A percentile compares a stretch with the other conserved stretches of the same genome.
Conservation (phyloP, 2,329 filamentous ascomycete genomes). For the Lomentospora prolificans region DNA sequence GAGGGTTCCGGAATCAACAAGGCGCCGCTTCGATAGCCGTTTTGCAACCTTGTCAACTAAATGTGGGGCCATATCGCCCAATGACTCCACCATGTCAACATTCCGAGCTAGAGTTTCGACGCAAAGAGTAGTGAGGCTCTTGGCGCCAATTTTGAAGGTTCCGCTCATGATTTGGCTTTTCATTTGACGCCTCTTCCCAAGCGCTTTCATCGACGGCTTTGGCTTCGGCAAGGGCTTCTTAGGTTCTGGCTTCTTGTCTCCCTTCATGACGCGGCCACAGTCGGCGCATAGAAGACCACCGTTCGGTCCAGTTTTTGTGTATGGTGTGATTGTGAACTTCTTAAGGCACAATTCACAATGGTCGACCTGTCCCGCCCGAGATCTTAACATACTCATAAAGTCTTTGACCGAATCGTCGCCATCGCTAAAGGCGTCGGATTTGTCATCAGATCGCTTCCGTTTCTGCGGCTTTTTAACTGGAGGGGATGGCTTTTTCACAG, state of each 20-base stretch:
- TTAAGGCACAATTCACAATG: slow-evolving; percentile 81
- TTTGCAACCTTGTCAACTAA: slow-evolving; percentile 50
- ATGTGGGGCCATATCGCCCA: slow-evolving; percentile 47
- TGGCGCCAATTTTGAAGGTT: slow-evolving; percentile 52
- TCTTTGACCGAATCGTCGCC: slow-evolving; percentile 34
- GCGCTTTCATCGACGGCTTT: slow-evolving; percentile 29
- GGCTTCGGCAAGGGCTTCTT: slow-evolving; percentile 29
- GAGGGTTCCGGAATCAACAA: slow-evolving; percentile 44
- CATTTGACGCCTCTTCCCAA: slow-evolving; percentile 26
- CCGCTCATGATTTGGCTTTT: slow-evolving; percentile 84
- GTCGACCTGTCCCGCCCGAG: slow-evolving; percentile 74
- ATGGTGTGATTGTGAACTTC: slow-evolving; percentile 86
- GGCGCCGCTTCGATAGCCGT: slow-evolving; percentile 49
- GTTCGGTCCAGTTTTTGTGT: slow-evolving; percentile 71
- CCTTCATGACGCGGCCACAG: slow-evolving; percentile 66
- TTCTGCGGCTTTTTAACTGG: slow-evolving; percentile 44
- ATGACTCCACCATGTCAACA: slow-evolving; percentile 49
- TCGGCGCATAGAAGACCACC: slow-evolving; percentile 77
- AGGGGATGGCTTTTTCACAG: slow-evolving; percentile 28
- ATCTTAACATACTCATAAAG: slow-evolving; percentile 25
- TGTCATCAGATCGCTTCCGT: slow-evolving; percentile 35
- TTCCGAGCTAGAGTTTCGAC: slow-evolving; percentile 54
- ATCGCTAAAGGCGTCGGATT: background rate
- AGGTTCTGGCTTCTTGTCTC: slow-evolving; percentile 40
- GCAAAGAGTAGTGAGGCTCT: slow-evolving; percentile 55